Evolutionary conservation across 1,284 basidiomycete species (phyloP).

Genomic region (Coniferiporia weirii): DNA sequence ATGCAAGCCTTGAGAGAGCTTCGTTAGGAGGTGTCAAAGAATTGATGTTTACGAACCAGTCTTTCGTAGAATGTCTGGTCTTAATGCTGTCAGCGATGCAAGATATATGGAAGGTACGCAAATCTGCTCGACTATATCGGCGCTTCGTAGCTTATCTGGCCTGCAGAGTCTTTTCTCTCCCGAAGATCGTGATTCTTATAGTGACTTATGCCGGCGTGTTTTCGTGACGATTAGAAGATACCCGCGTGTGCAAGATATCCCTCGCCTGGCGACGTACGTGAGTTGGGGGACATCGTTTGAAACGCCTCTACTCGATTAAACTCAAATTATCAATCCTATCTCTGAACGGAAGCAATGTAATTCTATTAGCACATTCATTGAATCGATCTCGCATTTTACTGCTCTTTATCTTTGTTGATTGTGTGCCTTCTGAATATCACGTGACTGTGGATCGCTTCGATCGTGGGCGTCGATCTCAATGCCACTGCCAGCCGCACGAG

Average conservation of each 20-base stretch:
- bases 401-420: background rate
- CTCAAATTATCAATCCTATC: background rate
- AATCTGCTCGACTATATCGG: background rate
- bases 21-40: background rate
- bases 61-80: conserved; percentile 7
- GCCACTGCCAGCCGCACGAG: background rate
- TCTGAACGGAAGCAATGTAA: background rate
- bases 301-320: background rate
- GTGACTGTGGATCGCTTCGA: background rate
- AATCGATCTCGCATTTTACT: background rate
- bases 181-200: conserved; percentile 1
- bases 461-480: background rate
- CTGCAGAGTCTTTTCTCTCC: background rate
- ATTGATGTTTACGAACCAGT: background rate
- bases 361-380: background rate
- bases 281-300: conserved; percentile 5
- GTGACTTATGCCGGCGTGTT: conserved; percentile 1
- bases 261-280: conserved; percentile 3
- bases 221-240: conserved; percentile 4
- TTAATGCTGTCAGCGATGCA: conserved; percentile 15
- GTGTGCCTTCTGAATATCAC: background rate
- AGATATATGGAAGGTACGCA: conserved; percentile 13
- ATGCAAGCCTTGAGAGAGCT: background rate
- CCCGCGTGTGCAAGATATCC: background rate
- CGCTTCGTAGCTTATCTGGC: background rate